Conservation (phyloP, 2,329 filamentous ascomycete genomes). For the Neofusicoccum sp. region DNA sequence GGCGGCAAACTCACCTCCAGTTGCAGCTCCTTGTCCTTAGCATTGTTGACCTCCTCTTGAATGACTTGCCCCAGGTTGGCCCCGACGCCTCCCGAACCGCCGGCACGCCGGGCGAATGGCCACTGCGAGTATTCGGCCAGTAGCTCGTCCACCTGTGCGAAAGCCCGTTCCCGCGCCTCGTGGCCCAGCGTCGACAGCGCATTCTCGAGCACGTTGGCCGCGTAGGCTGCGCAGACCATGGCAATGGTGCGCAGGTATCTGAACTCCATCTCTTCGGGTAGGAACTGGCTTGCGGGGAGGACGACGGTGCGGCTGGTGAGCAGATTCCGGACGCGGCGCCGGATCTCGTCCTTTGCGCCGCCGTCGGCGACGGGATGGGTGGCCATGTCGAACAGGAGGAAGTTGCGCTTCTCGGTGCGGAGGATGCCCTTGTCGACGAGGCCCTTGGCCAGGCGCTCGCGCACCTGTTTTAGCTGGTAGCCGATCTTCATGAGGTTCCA, state of each 20-base stretch:
- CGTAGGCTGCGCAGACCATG: conserved; percentile 98
- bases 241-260: conserved; percentile 86
- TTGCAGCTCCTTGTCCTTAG: conserved; percentile 92
- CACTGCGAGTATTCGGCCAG: conserved; percentile 96
- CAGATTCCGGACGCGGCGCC: conserved; percentile 85
- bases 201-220: conserved; percentile 96
- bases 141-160: conserved; percentile 94
- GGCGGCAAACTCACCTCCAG: conserved; percentile 67
- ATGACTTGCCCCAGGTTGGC: conserved; percentile 89
- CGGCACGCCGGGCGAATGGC: conserved; percentile 82
- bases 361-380: conserved; percentile 96
- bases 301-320: conserved; percentile 93
- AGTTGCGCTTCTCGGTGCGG: conserved; percentile 98
- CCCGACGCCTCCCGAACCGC: conserved; percentile 78
- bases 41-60: conserved; percentile 78
- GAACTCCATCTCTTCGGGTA: conserved; percentile 93
- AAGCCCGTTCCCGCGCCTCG: conserved; percentile 89
- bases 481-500: conserved; percentile 99
- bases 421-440: conserved; percentile 98
- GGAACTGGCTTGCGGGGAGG: conserved; percentile 78
- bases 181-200: conserved; percentile 91
- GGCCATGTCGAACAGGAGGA: conserved; percentile 99
- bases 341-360: conserved; percentile 95
- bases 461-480: conserved; percentile 98
- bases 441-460: conserved; percentile 93